phyloP scores from a whole-genome alignment of 768 basidiomycete species.

The Auriscalpium vulgare region DNA sequence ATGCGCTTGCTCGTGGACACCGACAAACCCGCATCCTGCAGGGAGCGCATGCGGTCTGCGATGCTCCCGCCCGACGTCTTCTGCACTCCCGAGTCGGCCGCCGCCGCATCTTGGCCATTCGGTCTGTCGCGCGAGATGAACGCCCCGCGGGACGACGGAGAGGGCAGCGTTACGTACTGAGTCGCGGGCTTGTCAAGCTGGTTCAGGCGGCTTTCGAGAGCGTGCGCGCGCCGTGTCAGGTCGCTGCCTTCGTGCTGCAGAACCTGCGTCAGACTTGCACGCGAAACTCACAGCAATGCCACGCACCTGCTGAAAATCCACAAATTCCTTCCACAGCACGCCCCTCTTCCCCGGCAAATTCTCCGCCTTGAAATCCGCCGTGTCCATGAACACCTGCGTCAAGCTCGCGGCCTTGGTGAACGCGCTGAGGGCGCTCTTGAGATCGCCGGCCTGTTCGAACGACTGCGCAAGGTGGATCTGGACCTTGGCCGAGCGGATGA shows the following conservation, averaged over 20 bases:
- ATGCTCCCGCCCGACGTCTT: conserved; percentile 56
- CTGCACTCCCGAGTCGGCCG: conserved; percentile 12
- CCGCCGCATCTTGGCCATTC: conserved; percentile 7
- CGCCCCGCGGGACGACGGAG: not conserved
- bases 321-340: conserved; percentile 52
- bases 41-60: conserved; percentile 70
- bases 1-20: conserved; percentile 43
- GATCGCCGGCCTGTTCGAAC: conserved; percentile 48
- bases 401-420: conserved; percentile 57
- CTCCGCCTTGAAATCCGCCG: conserved; percentile 46
- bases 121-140: conserved; percentile 7
- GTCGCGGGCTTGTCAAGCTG: conserved; percentile 34
- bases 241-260: conserved; percentile 31
- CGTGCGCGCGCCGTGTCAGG: conserved; percentile 32
- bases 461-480: conserved; percentile 48
- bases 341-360: conserved; percentile 43
- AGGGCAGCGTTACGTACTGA: conserved; percentile 18
- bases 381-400: conserved; percentile 49
- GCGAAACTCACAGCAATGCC: not conserved
- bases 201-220: conserved; percentile 37
- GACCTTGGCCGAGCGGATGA: conserved; percentile 55
- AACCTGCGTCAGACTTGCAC: conserved; percentile 9
- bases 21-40: conserved; percentile 65
- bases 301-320: conserved; percentile 58
- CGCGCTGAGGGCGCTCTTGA: conserved; percentile 51